phyloP scores from a whole-genome alignment of 78 protist genomes.

The Dictyostelium intermedium region DNA sequence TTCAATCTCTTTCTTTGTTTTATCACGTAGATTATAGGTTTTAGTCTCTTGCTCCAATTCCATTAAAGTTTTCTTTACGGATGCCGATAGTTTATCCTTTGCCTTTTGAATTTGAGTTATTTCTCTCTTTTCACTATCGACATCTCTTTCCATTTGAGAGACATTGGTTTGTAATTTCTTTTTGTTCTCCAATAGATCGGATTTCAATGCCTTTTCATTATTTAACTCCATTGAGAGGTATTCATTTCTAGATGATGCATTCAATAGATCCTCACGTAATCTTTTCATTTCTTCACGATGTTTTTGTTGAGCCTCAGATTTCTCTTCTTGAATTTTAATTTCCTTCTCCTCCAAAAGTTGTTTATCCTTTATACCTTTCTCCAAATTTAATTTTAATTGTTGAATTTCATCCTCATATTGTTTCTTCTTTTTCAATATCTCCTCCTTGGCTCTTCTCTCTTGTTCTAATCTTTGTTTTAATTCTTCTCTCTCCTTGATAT shows the following conservation, averaged over 20 bases:
- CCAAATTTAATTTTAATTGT: constrained; percentile 21
- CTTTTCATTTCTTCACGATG: constrained; percentile 65
- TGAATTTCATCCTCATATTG: constrained; percentile 46
- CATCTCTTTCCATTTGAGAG: background rate
- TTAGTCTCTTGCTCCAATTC: constrained; percentile 51
- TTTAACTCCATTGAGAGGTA: constrained; percentile 7
- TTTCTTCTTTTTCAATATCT: constrained; percentile 21
- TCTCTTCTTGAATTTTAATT: constrained; percentile 28
- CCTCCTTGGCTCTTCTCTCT: constrained; percentile 60
- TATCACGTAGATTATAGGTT: constrained; percentile 12
- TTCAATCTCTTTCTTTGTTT: constrained; percentile 63
- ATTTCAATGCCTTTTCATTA: background rate
- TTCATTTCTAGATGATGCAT: constrained; percentile 23
- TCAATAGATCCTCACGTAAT: constrained; percentile 34
- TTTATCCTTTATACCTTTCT: constrained; percentile 19
- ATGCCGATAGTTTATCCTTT: constrained; percentile 24
- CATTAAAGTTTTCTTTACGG: constrained; percentile 43
- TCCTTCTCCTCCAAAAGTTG: background rate
- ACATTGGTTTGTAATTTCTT: constrained; percentile 1
- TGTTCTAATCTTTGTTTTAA: constrained; percentile 27
- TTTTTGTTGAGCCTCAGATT: background rate
- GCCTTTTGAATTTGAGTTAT: constrained; percentile 20
- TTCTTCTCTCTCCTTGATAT: constrained; percentile 40
- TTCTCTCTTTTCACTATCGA: constrained; percentile 43
- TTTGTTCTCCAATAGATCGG: background rate